Conservation (phyloP, 176 grass and related monocot genomes). For the Oryza glumipatula region DNA sequence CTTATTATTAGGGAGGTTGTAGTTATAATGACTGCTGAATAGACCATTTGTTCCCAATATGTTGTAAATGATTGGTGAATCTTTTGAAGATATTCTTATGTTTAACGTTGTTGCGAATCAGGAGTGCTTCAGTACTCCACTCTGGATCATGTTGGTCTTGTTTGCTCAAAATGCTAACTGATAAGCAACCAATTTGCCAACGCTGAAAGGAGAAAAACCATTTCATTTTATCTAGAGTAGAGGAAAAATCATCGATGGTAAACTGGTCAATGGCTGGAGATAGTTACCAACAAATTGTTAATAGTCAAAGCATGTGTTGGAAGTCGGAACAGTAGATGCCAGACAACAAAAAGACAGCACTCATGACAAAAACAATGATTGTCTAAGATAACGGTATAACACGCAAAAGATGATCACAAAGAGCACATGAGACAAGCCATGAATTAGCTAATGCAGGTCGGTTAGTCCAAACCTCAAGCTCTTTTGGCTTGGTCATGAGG, state of each 20-base stretch:
- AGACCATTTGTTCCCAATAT: not conserved
- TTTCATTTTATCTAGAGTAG: slow-evolving; percentile 3
- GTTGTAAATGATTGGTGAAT: not conserved
- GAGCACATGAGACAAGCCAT: not conserved
- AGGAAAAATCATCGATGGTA: not conserved
- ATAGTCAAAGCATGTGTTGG: not conserved
- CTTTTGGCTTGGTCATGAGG: too few relatives aligned
- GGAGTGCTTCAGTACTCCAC: not conserved
- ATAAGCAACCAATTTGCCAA: not conserved
- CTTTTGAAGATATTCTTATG: not conserved
- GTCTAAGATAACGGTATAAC: not conserved
- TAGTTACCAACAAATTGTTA: not conserved
- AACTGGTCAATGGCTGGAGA: not conserved
- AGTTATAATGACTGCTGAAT: not conserved
- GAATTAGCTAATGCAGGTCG: too few relatives aligned
- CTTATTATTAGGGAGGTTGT: too few relatives aligned
- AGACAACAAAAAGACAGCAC: not conserved
- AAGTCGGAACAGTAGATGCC: not conserved
- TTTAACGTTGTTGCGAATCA: not conserved
- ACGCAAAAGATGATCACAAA: not conserved
- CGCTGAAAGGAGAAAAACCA: not conserved
- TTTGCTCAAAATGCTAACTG: not conserved
- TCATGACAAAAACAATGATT: not conserved
- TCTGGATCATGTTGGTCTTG: not conserved
- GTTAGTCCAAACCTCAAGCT: too few relatives aligned